phyloP scores from a whole-genome alignment of 2,329 filamentous ascomycete species.

The Thelonectria rubi region DNA sequence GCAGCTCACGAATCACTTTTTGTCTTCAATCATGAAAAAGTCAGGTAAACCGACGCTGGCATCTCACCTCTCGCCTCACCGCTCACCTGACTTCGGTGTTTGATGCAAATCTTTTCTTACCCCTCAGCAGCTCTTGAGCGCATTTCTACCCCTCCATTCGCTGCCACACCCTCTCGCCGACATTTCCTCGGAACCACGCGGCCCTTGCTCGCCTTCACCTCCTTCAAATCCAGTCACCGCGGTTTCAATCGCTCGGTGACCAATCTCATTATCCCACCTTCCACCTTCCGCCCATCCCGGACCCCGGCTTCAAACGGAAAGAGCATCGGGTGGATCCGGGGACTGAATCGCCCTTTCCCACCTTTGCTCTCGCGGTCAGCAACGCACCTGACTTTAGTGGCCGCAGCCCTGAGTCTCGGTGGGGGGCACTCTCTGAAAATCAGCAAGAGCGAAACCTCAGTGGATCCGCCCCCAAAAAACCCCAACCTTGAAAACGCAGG shows the following conservation, averaged over 20 bases:
- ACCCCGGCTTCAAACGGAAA: constrained; percentile 14
- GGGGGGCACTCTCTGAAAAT: constrained; percentile 3
- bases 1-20: too few relatives aligned
- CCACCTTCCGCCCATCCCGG: constrained; percentile 2
- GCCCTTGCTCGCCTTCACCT: constrained; percentile 6
- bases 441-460: constrained; percentile 1
- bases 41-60: neutral
- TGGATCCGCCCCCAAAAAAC: constrained; percentile 19
- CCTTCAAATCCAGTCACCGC: constrained; percentile 5
- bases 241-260: constrained; percentile 5
- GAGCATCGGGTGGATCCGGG: constrained; percentile 22
- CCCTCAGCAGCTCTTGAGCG: neutral
- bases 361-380: constrained; percentile 5
- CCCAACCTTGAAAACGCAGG: constrained; percentile 2
- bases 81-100: too few relatives aligned
- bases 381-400: constrained; percentile 11
- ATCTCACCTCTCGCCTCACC: neutral
- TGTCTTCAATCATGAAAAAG: too few relatives aligned
- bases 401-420: constrained; percentile 17
- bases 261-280: neutral
- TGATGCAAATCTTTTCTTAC: neutral
- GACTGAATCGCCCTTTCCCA: neutral
- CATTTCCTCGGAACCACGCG: neutral
- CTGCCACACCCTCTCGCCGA: neutral
- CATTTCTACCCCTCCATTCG: neutral